These are phyloP conservation scores for Marasmius tenuissimus DNA, from an alignment of 1,284 basidiomycete species.

Conservation along the genomic window DNA sequence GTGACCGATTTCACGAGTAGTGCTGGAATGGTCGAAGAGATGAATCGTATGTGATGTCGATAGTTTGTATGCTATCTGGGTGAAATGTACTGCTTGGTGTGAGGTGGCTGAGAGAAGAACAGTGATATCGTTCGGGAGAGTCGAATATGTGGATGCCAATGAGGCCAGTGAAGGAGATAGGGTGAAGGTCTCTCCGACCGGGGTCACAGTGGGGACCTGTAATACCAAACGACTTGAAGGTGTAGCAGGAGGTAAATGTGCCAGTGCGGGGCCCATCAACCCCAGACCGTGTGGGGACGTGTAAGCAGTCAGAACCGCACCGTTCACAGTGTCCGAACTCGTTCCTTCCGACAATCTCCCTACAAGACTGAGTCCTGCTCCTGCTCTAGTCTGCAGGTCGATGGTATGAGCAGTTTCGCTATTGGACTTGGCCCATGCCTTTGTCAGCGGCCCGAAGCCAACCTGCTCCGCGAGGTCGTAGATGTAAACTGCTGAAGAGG, in stretches of 20 bases:
- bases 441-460: conserved; percentile 73
- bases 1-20: conserved; percentile 69
- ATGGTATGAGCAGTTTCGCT: conserved; percentile 55
- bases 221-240: conserved; percentile 68
- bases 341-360: conserved; percentile 80
- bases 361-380: conserved; percentile 82
- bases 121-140: conserved; percentile 71
- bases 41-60: conserved; percentile 69
- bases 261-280: conserved; percentile 73
- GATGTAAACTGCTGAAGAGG: conserved; percentile 70
- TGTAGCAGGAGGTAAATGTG: conserved; percentile 62
- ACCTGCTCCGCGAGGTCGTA: conserved; percentile 81
- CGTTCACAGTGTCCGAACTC: conserved; percentile 60
- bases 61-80: conserved; percentile 65
- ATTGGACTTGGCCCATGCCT: conserved; percentile 51
- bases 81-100: conserved; percentile 75
- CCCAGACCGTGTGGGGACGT: conserved; percentile 76
- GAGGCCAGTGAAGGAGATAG: conserved; percentile 74
- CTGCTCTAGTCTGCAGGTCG: conserved; percentile 81
- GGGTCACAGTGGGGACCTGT: conserved; percentile 74
- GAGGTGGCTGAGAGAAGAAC: conserved; percentile 81
- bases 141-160: conserved; percentile 56
- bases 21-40: conserved; percentile 75
- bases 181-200: conserved; percentile 63
- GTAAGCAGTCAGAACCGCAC: conserved; percentile 70